phyloP scores from a whole-genome alignment of 2,329 filamentous ascomycete species.

The Aspergillus texensis region DNA sequence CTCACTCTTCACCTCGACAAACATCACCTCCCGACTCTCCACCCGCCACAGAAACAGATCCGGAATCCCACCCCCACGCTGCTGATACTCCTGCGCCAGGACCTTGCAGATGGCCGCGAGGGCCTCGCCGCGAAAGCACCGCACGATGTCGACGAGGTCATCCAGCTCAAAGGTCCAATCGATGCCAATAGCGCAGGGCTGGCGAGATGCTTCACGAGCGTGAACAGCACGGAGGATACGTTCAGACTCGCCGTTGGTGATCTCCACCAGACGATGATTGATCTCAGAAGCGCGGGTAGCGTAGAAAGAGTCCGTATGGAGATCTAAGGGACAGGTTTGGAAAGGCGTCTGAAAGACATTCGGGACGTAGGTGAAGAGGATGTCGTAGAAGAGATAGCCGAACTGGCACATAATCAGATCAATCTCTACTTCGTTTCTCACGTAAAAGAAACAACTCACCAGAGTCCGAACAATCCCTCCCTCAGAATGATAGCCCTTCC shows the following conservation, averaged over 20 bases:
- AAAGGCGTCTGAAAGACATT: constrained; percentile 97
- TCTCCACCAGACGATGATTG: constrained; percentile 80
- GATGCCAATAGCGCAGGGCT: constrained; percentile 86
- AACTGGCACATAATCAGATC: constrained; percentile 48
- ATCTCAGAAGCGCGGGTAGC: constrained; percentile 84
- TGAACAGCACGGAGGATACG: constrained; percentile 70
- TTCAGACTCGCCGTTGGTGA: constrained; percentile 78
- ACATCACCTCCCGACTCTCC: constrained; percentile 67
- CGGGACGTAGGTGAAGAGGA: constrained; percentile 88
- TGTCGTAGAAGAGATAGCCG: constrained; percentile 88
- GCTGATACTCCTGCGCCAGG: constrained; percentile 90
- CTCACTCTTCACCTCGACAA: constrained; percentile 77
- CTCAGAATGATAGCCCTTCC: constrained; percentile 94
- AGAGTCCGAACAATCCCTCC: constrained; percentile 90
- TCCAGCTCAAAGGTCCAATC: constrained; percentile 84
- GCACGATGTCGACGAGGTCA: constrained; percentile 77
- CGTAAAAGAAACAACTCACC: constrained; percentile 27
- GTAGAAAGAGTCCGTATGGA: constrained; percentile 93
- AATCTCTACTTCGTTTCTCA: not conserved
- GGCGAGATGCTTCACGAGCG: constrained; percentile 65
- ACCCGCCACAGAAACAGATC: constrained; percentile 87
- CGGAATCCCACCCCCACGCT: constrained; percentile 83
- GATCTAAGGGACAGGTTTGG: constrained; percentile 89
- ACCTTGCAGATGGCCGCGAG: constrained; percentile 87
- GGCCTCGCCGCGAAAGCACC: constrained; percentile 77